Evolutionary conservation across 179 eudicot species (phyloP).

Genomic region (Beta lomatogona): DNA sequence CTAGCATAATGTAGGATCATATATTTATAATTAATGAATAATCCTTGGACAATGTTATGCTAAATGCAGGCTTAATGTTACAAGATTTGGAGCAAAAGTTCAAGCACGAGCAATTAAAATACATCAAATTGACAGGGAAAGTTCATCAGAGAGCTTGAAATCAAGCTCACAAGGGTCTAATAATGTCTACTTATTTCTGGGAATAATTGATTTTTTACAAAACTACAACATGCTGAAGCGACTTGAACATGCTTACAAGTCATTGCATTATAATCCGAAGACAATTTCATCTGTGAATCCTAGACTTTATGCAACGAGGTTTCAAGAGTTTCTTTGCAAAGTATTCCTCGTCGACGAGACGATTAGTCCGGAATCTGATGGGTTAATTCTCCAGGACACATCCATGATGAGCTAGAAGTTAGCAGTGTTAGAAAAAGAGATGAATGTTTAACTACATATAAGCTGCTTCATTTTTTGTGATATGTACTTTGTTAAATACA

Average conservation of each 20-base stretch:
- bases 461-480: no score
- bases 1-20: no score
- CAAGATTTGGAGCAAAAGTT: conserved; percentile 45
- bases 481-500: no score
- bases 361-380: conserved; percentile 4
- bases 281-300: conserved; percentile 53
- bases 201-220: conserved; percentile 57
- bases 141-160: conserved; percentile 18
- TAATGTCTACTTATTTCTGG: conserved; percentile 41
- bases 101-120: conserved; percentile 43
- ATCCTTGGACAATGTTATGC: background rate
- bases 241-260: conserved; percentile 54
- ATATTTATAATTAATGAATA: background rate
- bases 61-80: conserved; percentile 21
- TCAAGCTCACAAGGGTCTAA: conserved; percentile 19
- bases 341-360: conserved; percentile 41
- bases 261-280: conserved; percentile 42
- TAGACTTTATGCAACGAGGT: conserved; percentile 45
- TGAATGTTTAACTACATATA: no score
- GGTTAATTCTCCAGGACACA: background rate
- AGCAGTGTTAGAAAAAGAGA: background rate
- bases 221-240: conserved; percentile 47
- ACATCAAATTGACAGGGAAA: conserved; percentile 17
- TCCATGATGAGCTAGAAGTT: conserved; percentile 13
- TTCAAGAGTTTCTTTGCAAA: conserved; percentile 45